Conservation (phyloP, 768 basidiomycete genomes). For the Podaxis rugospora region DNA sequence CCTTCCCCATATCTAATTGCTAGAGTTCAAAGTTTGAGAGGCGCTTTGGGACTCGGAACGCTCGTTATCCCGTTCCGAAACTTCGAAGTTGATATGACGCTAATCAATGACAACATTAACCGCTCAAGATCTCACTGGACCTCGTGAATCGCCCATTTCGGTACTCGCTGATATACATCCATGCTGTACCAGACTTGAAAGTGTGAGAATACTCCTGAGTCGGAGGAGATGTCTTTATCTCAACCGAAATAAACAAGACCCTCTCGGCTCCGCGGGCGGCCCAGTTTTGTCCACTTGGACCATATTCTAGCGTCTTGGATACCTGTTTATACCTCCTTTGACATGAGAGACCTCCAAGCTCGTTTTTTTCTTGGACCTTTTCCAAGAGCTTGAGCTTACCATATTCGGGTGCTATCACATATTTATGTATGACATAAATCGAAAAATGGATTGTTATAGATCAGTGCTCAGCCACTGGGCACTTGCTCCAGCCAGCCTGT, state of each 20-base stretch:
- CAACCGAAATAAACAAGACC: neutral
- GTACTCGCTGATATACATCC: too few species aligned
- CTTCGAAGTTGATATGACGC: neutral
- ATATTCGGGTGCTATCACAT: too few species aligned
- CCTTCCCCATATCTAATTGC: neutral
- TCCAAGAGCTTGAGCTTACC: too few species aligned
- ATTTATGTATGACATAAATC: too few species aligned
- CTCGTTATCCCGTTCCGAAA: neutral
- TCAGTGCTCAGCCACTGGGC: too few species aligned
- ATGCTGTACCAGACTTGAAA: neutral
- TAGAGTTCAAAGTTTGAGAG: neutral
- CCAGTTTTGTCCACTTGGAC: neutral
- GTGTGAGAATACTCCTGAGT: neutral
- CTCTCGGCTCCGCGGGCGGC: neutral
- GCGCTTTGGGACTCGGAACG: neutral
- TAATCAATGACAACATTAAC: too few species aligned
- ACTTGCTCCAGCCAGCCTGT: too few species aligned
- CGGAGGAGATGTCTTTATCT: neutral
- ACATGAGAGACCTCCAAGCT: neutral
- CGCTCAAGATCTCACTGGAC: too few species aligned
- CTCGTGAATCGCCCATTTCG: too few species aligned
- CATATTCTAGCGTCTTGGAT: neutral
- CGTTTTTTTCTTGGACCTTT: too few species aligned
- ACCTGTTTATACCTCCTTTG: neutral
- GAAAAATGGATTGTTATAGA: too few species aligned